Evolutionary conservation across 345 rosid genomes (phyloP).

Genomic region (Hibiscus tridactylites): DNA sequence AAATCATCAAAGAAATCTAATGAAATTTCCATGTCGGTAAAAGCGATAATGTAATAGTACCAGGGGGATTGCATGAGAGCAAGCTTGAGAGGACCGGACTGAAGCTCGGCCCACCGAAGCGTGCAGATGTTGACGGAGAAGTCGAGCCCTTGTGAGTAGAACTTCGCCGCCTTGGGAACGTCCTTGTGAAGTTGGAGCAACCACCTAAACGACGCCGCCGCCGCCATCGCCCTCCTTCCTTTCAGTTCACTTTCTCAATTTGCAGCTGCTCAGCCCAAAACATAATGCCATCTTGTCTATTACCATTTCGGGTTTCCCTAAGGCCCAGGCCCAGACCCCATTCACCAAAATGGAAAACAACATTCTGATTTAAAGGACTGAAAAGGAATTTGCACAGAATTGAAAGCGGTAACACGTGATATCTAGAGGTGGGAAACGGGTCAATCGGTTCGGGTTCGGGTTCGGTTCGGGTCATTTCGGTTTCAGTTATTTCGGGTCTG

Average conservation of each 20-base stretch:
- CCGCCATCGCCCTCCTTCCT: conserved; percentile 33
- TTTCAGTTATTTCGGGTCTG: too few species aligned
- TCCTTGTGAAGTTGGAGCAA: conserved; percentile 86
- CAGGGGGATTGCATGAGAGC: conserved; percentile 70
- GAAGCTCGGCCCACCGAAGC: conserved; percentile 85
- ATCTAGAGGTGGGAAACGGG: too few species aligned
- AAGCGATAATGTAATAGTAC: conserved; percentile 19
- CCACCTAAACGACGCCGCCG: conserved; percentile 63
- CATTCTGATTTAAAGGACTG: not conserved
- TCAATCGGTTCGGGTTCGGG: too few species aligned
- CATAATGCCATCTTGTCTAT: not conserved
- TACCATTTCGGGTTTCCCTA: not conserved
- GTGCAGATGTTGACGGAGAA: conserved; percentile 73
- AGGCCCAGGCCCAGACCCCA: not conserved
- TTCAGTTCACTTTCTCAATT: not conserved
- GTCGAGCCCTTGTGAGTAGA: conserved; percentile 80
- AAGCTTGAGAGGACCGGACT: conserved; percentile 74
- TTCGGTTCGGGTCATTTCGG: too few species aligned
- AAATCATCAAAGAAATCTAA: not conserved
- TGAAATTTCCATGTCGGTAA: not conserved
- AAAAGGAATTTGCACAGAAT: too few species aligned
- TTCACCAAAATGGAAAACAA: not conserved
- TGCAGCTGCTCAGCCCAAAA: not conserved
- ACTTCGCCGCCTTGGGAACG: conserved; percentile 73
- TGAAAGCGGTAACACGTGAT: too few species aligned